Base-by-base conservation (phyloP, 768 basidiomycete genomes). In the Naganishia kalamii region DNA sequence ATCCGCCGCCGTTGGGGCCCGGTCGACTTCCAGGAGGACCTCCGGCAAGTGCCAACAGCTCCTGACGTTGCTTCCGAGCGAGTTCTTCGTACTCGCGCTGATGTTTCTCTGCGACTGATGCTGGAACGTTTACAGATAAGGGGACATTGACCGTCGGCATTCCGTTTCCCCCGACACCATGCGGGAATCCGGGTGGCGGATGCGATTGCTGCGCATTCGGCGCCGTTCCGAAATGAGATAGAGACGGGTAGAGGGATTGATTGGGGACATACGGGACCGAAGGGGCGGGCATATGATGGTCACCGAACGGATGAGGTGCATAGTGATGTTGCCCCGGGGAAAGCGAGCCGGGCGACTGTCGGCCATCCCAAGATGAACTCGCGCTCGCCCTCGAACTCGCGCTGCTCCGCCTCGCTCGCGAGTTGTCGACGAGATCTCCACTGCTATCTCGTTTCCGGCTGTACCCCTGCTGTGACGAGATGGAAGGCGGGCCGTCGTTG, bases 61-160 rank as follows among this genome's bases (percentile, higher is more conserved):
- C 64, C 32, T 65, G 64, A 17, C 57, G 40, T 29, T 65, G 64
- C 35, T 57, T 48, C 15, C 57, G 43, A 2, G 57, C 54, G 10
- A 65, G 35, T 37, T 48, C 44, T 27, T 59, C 64, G 32, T 65
- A 65, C 35, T 65, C 51, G n/a, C 46, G 51, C 17, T 54, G 64
- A 65, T 65, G 64, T 15, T 54, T 54, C 48, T 65, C 64, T 15
- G 64, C 64, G n/a, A 65, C 54, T 7, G 52, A 60, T 27, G 64
- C 64, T 17, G 64, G 57, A 2, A 65, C 64, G 46, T 25, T 59
- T 11, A 65, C 64, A 29, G 51, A 57, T 4, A 65, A 33, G 4
- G 64, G 57, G 1, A 65, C 37, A 60, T 60, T 54, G 54, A 65
- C 64, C 4, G 52, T 48, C 50, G 63, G 63, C 17, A 43, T 23